These are phyloP conservation scores for Tylopilus vinaceipallidus DNA, from an alignment of 768 basidiomycete genomes.

Conservation along the genomic window DNA sequence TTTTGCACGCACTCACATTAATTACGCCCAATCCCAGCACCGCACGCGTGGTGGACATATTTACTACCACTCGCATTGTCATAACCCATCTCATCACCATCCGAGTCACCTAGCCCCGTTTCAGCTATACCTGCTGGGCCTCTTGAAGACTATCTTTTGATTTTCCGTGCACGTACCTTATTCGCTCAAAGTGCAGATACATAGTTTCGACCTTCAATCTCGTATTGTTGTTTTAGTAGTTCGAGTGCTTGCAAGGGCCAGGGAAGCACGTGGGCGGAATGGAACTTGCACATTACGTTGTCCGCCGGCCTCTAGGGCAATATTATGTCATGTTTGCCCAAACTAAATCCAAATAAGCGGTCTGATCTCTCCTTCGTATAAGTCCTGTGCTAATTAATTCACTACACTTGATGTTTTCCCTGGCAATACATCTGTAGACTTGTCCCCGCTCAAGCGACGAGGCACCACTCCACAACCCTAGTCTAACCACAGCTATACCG, in stretches of 20 bases:
- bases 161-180: constrained; percentile 11
- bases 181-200: constrained; percentile 22
- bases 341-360: no score
- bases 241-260: not conserved
- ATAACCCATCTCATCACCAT: constrained; percentile 3
- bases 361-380: no score
- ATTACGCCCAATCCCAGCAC: constrained; percentile 2
- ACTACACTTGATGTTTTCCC: constrained; percentile 16
- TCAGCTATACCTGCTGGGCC: constrained; percentile 6
- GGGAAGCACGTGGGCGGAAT: constrained; percentile 3
- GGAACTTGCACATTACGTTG: constrained; percentile 15
- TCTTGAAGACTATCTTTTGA: not conserved
- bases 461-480: not conserved
- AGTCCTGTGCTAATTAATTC: no score
- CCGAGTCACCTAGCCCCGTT: constrained; percentile 2
- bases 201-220: constrained; percentile 24
- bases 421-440: constrained; percentile 25
- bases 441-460: constrained; percentile 29
- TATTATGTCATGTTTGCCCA: no score
- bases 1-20: constrained; percentile 7
- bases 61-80: constrained; percentile 5
- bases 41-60: constrained; percentile 2
- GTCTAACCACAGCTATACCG: no score
- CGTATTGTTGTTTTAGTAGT: constrained; percentile 22
- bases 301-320: no score